Evolutionary conservation across 1,284 basidiomycete species (phyloP).

Genomic region (Cystobasidium sp.): DNA sequence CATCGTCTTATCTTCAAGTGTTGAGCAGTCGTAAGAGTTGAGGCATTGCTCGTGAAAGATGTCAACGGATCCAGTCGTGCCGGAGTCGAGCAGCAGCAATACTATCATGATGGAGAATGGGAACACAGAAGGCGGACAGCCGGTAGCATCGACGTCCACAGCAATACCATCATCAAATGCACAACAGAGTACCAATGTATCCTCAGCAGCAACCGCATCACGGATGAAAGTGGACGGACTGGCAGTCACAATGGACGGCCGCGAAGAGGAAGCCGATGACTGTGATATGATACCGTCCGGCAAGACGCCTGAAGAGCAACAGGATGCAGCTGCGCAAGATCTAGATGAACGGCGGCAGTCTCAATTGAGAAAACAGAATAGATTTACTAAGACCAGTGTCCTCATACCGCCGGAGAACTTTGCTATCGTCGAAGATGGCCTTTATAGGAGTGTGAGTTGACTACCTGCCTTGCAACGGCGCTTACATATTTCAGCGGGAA

Average conservation of each 20-base stretch:
- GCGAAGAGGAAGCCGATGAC: slow-evolving; percentile 22
- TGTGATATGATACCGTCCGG: neutral
- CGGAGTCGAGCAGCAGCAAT: neutral
- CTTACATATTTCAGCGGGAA: too few species aligned
- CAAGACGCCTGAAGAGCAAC: slow-evolving; percentile 21
- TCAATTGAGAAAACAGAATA: slow-evolving; percentile 39
- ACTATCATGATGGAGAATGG: slow-evolving; percentile 8
- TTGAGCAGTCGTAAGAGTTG: too few species aligned
- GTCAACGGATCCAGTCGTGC: slow-evolving; percentile 15
- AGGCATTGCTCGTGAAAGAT: neutral
- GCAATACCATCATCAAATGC: neutral
- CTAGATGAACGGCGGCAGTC: slow-evolving; percentile 34
- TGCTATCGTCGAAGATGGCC: slow-evolving; percentile 59
- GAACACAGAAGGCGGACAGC: neutral
- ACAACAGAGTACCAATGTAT: neutral
- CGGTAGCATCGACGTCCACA: slow-evolving; percentile 2
- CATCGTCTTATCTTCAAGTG: too few species aligned
- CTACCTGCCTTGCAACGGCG: neutral
- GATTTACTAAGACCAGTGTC: slow-evolving; percentile 39
- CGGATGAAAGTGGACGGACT: slow-evolving; percentile 26
- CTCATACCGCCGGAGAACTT: slow-evolving; percentile 60
- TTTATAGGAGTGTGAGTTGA: slow-evolving; percentile 59
- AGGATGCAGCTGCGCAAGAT: slow-evolving; percentile 20
- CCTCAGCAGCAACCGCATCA: neutral
- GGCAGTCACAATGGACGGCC: slow-evolving; percentile 24